Percentiles rank a stretch among this genome's conserved stretches.
phyloP scores from a whole-genome alignment of 2,329 filamentous ascomycete species.

The Colletotrichum sp. region DNA sequence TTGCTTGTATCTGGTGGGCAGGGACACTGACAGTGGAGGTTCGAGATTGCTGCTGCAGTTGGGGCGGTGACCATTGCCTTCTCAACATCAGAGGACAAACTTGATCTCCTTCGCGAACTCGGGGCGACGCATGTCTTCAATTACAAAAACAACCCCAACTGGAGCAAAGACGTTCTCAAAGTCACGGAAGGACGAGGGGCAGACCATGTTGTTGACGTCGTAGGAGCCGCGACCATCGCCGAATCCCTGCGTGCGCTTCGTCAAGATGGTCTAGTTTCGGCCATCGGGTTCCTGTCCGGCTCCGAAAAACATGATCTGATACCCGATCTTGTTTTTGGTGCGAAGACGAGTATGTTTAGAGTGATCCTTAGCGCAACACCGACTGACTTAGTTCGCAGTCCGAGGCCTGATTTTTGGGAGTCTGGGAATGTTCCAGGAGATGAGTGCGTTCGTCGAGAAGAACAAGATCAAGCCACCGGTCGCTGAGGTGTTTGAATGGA shows the following conservation, averaged over 20 bases:
- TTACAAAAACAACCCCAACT: conserved; percentile 14
- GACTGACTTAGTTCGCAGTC: background rate
- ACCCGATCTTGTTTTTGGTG: background rate
- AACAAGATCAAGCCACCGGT: background rate
- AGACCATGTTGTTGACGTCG: conserved; percentile 9
- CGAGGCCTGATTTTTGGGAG: background rate
- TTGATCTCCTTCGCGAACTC: conserved; percentile 12
- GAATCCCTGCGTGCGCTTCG: background rate
- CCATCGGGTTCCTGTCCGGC: background rate
- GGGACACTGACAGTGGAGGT: background rate
- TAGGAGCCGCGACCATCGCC: background rate
- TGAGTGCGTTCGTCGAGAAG: background rate
- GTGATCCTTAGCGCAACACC: background rate
- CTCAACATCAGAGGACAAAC: conserved; percentile 23
- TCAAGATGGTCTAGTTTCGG: background rate
- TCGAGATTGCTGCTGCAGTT: conserved; percentile 13
- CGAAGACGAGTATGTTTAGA: background rate
- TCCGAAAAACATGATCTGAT: background rate
- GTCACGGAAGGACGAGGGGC: conserved; percentile 16
- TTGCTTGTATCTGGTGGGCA: background rate
- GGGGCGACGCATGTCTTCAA: conserved; percentile 19
- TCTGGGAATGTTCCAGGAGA: background rate
- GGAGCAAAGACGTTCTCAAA: conserved; percentile 15
- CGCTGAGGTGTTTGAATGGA: background rate
- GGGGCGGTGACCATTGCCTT: conserved; percentile 16